Base-by-base conservation (phyloP, 2,329 filamentous ascomycete genomes). In the Arthrocladium fulminans region DNA sequence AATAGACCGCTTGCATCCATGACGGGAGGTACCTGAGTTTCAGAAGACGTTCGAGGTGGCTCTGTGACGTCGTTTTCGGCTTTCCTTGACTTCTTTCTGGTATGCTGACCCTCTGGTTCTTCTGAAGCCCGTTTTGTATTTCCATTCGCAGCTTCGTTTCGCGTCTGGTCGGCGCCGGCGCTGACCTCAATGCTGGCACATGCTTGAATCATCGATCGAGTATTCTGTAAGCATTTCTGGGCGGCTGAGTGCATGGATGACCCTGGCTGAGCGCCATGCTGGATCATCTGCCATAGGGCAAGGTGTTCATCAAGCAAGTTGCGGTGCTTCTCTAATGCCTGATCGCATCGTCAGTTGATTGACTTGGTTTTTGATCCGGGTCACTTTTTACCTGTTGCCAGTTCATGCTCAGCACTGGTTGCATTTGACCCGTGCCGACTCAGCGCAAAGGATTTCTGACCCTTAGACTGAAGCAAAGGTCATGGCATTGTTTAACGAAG, bases 1-100 rank as follows among this genome's bases (percentile, higher is more conserved):
- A 59, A 59, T 2, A 59, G 49, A n/a, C 54, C 56, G 34, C 54
- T 56, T 8, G 51, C 44, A 45, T 58, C 56, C 9, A 46, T 19
- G 7, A 45, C 27, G 13, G 50, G 53, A 22, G 53, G 27, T n/a
- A 23, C n/a, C 5, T 41, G 24, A 3, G 12, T 22, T 7, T 9
- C 15, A 19, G 17, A 12, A 15, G 19, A 24, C 12, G 41, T 13
- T 32, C 12, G 13, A 22, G 34, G n/a, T 20, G 15, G 23, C 19
- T 20, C 22, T 10, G 19, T 13, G 20, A 27, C 6, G 3, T 25
- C n/a, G 6, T 19, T 8, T 12, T 29, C 29, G 3, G 22, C n/a
- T 17, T 9, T 38, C 9, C n/a, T 38, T 4, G 32, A 8, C 30
- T n/a, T 47, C 44, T 39, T 47, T 2, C 4, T 15, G 13, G 22